Evolutionary conservation across 371 early-diverging fungal genomes (phyloP).

Genomic region (Apophysomyces sp.): DNA sequence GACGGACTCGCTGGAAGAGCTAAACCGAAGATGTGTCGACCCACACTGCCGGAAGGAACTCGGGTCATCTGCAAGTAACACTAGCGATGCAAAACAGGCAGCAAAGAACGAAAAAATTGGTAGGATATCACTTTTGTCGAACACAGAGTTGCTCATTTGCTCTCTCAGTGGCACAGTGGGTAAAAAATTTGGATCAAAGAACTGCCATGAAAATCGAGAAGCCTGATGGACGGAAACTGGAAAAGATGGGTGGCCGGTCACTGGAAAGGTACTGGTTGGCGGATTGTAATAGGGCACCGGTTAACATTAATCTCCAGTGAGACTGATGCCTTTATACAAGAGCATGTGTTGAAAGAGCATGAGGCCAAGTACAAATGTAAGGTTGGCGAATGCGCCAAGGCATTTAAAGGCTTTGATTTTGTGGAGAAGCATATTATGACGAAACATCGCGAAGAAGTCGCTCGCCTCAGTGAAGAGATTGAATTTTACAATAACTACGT

Average conservation of each 20-base stretch:
- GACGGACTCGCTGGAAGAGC: conserved; percentile 81
- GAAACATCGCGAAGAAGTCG: conserved; percentile 82
- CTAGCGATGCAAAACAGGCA: conserved; percentile 22
- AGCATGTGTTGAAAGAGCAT: conserved; percentile 68
- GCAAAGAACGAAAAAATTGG: conserved; percentile 21
- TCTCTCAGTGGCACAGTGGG: conserved; percentile 49
- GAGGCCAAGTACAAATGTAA: conserved; percentile 87
- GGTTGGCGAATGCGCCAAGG: conserved; percentile 79
- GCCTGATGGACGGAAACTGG: conserved; percentile 65
- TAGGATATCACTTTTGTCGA: neutral
- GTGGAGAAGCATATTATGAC: conserved; percentile 88
- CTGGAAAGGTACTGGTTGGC: conserved; percentile 62
- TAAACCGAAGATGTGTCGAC: conserved; percentile 72
- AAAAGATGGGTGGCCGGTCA: conserved; percentile 75
- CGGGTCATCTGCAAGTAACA: neutral
- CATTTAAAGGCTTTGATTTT: conserved; percentile 93
- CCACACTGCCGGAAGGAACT: conserved; percentile 64
- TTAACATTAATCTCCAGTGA: conserved; percentile 28
- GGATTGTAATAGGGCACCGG: neutral
- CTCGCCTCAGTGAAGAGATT: conserved; percentile 58
- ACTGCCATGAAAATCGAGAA: conserved; percentile 58
- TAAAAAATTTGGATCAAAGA: conserved; percentile 66
- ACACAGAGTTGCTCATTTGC: conserved; percentile 1
- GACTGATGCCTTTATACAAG: conserved; percentile 49
- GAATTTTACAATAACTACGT: conserved; percentile 87